These are phyloP conservation scores for Myotisia sp. DNA, from an alignment of 2,329 filamentous ascomycete species.

Conservation along the genomic window DNA sequence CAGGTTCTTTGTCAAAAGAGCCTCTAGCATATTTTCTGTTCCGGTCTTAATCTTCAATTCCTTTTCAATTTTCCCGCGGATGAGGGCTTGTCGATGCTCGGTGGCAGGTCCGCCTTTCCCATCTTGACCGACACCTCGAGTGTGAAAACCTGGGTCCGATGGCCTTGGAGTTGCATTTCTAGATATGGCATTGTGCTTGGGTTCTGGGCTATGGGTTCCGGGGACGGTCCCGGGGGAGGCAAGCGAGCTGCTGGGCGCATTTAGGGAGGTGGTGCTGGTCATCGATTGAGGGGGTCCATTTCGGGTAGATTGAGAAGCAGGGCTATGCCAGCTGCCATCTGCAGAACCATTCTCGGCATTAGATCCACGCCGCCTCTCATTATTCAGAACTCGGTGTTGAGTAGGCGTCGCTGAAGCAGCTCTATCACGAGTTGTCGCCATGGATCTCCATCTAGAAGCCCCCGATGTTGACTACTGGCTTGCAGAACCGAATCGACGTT, in stretches of 20 bases:
- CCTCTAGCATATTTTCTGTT: constrained; percentile 94
- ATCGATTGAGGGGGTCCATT: constrained; percentile 41
- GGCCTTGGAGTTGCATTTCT: constrained; percentile 47
- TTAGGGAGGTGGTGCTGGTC: constrained; percentile 46
- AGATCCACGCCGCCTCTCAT: constrained; percentile 23
- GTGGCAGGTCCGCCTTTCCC: constrained; percentile 46
- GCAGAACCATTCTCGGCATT: constrained; percentile 27
- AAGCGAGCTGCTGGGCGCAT: constrained; percentile 50
- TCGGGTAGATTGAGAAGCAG: constrained; percentile 18
- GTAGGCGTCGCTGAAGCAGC: constrained; percentile 29
- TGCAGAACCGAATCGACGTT: constrained; percentile 7
- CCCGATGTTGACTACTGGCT: constrained; percentile 11
- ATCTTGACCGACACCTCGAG: constrained; percentile 29
- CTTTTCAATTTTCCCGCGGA: constrained; percentile 78
- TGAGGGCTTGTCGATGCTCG: constrained; percentile 59
- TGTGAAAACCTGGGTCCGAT: constrained; percentile 39
- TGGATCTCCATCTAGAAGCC: constrained; percentile 31
- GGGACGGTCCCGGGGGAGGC: constrained; percentile 57
- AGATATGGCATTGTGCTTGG: constrained; percentile 54
- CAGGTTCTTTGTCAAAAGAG: constrained; percentile 81
- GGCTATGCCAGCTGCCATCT: constrained; percentile 27
- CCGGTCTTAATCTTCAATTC: constrained; percentile 97
- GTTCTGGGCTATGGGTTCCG: constrained; percentile 79
- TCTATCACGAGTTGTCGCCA: constrained; percentile 32
- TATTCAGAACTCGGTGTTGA: constrained; percentile 26